These are phyloP conservation scores for Anaeromyces robustus DNA, from an alignment of 192 early-diverging fungal genomes.

Conservation along the genomic window DNA sequence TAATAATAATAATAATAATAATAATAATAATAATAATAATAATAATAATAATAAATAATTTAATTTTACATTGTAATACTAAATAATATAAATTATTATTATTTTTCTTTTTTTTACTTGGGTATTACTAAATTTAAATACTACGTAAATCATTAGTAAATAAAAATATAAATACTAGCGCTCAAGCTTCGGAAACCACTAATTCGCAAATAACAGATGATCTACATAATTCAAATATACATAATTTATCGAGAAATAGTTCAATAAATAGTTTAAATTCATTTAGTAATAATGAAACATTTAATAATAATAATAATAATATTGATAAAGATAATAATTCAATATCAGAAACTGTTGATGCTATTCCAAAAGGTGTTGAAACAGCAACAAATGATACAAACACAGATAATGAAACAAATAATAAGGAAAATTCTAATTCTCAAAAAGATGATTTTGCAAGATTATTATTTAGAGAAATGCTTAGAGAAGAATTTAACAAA, in stretches of 20 bases:
- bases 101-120: no score
- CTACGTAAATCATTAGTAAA: not conserved
- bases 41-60: no score
- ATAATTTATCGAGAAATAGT: not conserved
- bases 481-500: not conserved
- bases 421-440: not conserved
- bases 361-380: not conserved
- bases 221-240: not conserved
- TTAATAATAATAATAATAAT: not conserved
- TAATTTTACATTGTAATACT: no score
- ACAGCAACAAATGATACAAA: not conserved
- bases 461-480: not conserved
- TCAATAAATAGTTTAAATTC: not conserved
- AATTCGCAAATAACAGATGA: not conserved
- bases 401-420: not conserved
- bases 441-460: not conserved
- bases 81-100: no score
- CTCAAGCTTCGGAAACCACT: not conserved
- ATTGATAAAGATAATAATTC: not conserved
- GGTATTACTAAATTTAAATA: no score
- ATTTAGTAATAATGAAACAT: not conserved
- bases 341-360: not conserved
- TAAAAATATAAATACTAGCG: not conserved
- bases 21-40: no score
- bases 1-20: no score